These are phyloP conservation scores for Venturia nashicola DNA, from an alignment of 2,329 filamentous ascomycete species.

Conservation along the genomic window DNA sequence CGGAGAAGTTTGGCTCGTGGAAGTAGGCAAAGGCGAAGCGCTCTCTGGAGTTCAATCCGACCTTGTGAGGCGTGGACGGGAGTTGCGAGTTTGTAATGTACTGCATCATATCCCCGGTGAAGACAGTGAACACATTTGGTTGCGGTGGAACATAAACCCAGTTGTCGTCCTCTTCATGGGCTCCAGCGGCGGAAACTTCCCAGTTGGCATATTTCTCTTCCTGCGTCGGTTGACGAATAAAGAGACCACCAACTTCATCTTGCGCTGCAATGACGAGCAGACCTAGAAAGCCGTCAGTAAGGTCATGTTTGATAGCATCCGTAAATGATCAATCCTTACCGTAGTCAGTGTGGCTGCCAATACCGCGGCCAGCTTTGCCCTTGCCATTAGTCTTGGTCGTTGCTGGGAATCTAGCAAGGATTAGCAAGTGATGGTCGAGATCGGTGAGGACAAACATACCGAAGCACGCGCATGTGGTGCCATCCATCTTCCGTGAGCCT, in stretches of 20 bases:
- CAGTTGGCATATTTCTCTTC: conserved; percentile 34
- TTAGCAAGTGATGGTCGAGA: background rate
- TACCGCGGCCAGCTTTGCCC: conserved; percentile 36
- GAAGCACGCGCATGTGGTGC: conserved; percentile 38
- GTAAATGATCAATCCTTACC: conserved; percentile 12
- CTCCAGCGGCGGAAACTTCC: conserved; percentile 32
- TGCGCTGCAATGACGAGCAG: conserved; percentile 36
- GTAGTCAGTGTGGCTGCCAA: conserved; percentile 34
- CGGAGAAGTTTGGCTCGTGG: conserved; percentile 38
- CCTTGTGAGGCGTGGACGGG: conserved; percentile 38
- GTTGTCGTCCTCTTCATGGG: conserved; percentile 31
- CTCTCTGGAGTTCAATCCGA: conserved; percentile 36
- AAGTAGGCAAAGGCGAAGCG: conserved; percentile 40
- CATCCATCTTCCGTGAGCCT: conserved; percentile 35
- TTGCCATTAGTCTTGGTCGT: conserved; percentile 33
- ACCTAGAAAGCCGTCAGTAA: conserved; percentile 14
- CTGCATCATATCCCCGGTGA: conserved; percentile 43
- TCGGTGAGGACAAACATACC: background rate
- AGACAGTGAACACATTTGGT: conserved; percentile 35
- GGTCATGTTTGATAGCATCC: conserved; percentile 27
- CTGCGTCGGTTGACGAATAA: conserved; percentile 31
- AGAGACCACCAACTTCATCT: conserved; percentile 39
- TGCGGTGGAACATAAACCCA: conserved; percentile 38
- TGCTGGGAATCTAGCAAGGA: conserved; percentile 22
- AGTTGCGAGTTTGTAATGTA: conserved; percentile 36